Evolutionary conservation across 805 yeast species (phyloP).

Genomic region (Saitoella complicata): DNA sequence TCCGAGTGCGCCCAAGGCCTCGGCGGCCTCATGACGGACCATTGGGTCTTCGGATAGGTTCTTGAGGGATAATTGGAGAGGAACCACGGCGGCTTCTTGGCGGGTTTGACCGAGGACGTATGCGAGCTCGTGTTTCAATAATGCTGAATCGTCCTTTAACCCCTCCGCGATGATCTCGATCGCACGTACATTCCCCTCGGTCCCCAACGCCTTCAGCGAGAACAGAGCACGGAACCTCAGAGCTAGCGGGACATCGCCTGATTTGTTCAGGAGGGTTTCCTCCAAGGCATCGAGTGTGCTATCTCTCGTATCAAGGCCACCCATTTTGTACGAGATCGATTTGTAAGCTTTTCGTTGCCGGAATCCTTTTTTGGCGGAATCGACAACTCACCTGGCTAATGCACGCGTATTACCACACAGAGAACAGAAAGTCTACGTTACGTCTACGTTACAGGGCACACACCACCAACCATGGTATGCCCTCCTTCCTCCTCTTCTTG

Average conservation of each 20-base stretch:
- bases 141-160: conserved; percentile 67
- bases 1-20: conserved; percentile 92
- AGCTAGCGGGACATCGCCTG: conserved; percentile 59
- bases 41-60: conserved; percentile 55
- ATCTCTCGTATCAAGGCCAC: too few relatives aligned
- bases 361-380: too few relatives aligned
- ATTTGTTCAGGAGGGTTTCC: conserved; percentile 5
- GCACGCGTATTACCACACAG: too few relatives aligned
- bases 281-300: too few relatives aligned
- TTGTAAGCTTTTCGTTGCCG: too few relatives aligned
- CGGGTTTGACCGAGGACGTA: conserved; percentile 93
- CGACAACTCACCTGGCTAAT: too few relatives aligned
- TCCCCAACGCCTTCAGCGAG: conserved; percentile 73
- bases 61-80: conserved; percentile 52
- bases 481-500: too few relatives aligned
- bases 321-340: too few relatives aligned
- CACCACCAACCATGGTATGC: too few relatives aligned
- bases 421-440: too few relatives aligned
- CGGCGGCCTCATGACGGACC: conserved; percentile 99
- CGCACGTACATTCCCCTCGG: conserved; percentile 49
- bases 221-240: conserved; percentile 87
- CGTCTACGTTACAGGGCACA: too few relatives aligned
- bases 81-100: conserved; percentile 61
- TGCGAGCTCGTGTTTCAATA: conserved; percentile 93
- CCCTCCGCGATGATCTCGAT: conserved; percentile 73